Evolutionary conservation across 1,284 basidiomycete genomes (phyloP), one percentile per base, ranked within the genome.

Genomic region (Trichosporon sp.): DNA sequence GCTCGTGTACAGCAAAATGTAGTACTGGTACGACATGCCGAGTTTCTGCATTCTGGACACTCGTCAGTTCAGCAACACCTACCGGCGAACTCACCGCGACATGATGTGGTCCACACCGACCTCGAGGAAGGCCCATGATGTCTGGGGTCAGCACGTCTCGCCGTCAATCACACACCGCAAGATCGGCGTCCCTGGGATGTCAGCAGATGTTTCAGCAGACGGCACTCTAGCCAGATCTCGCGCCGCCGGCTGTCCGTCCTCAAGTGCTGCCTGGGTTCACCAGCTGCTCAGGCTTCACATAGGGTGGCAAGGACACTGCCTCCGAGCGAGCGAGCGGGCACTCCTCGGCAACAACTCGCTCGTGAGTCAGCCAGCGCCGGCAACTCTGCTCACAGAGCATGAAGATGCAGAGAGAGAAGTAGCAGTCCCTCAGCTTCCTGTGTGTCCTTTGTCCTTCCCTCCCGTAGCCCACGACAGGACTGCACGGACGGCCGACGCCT

Each of bases 101-200:
- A 94, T 94, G 82, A 94, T 93, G 78, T 92, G 91, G 80, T 94
- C 90, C 64, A 96, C 91, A 57, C 94, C 94, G 64, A 88, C 86
- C 78, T 89, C 87, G 69, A 97, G 87, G 79, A 91, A 95, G 9
- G 84, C 79, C 95, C 95, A 97, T 34, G 92, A 93, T 61, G 91
- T 91, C 66, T 87, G 84, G 62, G 23, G 60, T 63, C 49, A 67
- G 63, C 36, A 37, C 25, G 13, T n/a, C 29, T 56, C 23, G 10
- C 8, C 58, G 29, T 36, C 19, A 25, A 27, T 40, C 56, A 66
- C 65, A 36, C 44, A 74, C 73, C 46, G 61, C 58, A 14, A 74
- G 67, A 65, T 73, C 70, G 16, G 73, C 72, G 67, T 74, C 71
- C 61, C 73, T 74, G 61, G 25, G 19, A 19, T 21, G 65, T 66